Evolutionary conservation across 169 alveolate species (phyloP).

Genomic region (Blepharisma undulans): DNA sequence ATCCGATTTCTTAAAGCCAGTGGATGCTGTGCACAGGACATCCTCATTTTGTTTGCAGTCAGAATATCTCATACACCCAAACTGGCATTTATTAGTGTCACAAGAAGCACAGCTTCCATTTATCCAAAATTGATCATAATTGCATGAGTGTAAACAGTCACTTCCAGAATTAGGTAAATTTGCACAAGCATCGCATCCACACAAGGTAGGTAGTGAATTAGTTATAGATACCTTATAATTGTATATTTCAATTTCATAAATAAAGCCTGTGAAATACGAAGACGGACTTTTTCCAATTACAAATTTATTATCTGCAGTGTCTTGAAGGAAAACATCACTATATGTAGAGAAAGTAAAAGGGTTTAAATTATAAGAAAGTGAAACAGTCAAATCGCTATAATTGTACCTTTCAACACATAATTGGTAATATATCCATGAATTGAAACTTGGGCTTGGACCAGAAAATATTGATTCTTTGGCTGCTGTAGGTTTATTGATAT

Average conservation of each 20-base stretch:
- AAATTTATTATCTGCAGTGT: neutral
- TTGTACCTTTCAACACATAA: too few relatives aligned
- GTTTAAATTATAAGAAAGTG: too few relatives aligned
- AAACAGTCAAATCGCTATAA: too few relatives aligned
- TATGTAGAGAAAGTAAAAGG: neutral
- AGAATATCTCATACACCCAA: neutral
- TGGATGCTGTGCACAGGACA: neutral
- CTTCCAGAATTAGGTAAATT: too few relatives aligned
- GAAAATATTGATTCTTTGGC: too few relatives aligned
- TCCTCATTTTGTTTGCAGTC: neutral
- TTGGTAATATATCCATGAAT: too few relatives aligned
- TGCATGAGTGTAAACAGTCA: neutral
- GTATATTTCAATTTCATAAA: neutral
- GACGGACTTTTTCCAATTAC: neutral
- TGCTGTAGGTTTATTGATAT: too few relatives aligned
- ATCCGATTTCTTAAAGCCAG: neutral
- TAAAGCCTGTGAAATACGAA: neutral
- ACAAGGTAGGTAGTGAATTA: neutral
- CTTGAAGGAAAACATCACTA: neutral
- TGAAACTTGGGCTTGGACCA: too few relatives aligned
- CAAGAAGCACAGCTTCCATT: neutral
- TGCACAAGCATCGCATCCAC: constrained; percentile 3
- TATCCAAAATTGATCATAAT: neutral
- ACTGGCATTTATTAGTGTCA: neutral
- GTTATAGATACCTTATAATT: neutral